phyloP scores from a whole-genome alignment of 768 basidiomycete species.

The Naganishia friedmannii region DNA sequence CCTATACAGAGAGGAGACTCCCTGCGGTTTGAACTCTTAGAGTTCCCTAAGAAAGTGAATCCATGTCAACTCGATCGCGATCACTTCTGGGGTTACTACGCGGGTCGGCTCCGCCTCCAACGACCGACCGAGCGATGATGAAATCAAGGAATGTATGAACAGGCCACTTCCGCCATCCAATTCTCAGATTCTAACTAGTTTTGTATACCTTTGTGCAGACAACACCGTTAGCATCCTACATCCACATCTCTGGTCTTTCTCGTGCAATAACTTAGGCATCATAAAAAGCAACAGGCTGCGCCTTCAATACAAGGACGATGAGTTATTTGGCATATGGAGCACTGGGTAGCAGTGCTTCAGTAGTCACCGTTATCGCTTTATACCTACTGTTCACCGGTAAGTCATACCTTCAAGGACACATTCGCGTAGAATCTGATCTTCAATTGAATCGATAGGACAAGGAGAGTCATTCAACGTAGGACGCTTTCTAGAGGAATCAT shows the following conservation, averaged over 20 bases:
- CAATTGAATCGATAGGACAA: conserved; percentile 26
- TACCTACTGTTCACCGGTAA: conserved; percentile 87
- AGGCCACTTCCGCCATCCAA: neutral
- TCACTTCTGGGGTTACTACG: neutral
- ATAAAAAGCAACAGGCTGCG: neutral
- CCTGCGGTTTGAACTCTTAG: too few relatives aligned
- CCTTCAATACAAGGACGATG: neutral
- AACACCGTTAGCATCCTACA: neutral
- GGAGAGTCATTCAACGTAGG: conserved; percentile 73
- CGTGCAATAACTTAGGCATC: neutral
- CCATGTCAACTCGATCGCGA: conserved; percentile 5
- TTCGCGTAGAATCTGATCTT: neutral
- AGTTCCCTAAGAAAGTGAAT: neutral
- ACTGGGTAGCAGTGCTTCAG: conserved; percentile 20
- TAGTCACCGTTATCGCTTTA: conserved; percentile 50
- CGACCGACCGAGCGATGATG: conserved; percentile 10
- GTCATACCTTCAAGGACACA: conserved; percentile 35
- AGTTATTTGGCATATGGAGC: conserved; percentile 21
- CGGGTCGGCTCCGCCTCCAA: conserved; percentile 18
- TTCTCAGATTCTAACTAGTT: neutral
- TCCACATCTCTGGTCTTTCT: neutral
- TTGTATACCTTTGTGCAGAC: neutral
- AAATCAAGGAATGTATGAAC: conserved; percentile 11
- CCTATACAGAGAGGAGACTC: too few relatives aligned
- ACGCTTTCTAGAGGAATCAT: conserved; percentile 86